Percentiles rank a stretch among this genome's conserved stretches.
phyloP scores from a whole-genome alignment of 2,329 filamentous ascomycete genomes.

The Thermothelomyces thermophilus region DNA sequence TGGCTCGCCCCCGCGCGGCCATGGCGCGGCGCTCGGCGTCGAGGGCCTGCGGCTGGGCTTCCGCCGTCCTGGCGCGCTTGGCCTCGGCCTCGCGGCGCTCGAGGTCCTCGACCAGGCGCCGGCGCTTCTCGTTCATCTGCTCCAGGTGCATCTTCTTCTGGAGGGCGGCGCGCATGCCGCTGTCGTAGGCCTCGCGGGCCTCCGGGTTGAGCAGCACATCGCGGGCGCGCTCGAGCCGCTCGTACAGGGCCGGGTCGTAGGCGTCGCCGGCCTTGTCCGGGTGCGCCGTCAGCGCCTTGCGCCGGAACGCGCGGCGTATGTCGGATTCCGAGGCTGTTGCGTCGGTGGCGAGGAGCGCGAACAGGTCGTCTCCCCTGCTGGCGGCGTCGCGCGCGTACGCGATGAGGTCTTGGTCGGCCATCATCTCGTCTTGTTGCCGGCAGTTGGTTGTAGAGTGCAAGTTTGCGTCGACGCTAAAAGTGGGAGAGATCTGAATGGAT shows the following conservation, averaged over 20 bases:
- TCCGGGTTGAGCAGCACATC: constrained; percentile 69
- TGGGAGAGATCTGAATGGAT: not conserved
- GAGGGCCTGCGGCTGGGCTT: constrained; percentile 1
- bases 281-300: constrained; percentile 76
- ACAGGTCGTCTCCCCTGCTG: constrained; percentile 63
- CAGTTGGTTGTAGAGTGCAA: not conserved
- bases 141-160: constrained; percentile 65
- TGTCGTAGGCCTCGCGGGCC: constrained; percentile 71
- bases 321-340: constrained; percentile 61
- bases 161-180: constrained; percentile 62
- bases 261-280: constrained; percentile 78
- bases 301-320: constrained; percentile 76
- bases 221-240: constrained; percentile 77
- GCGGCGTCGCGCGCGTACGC: constrained; percentile 53
- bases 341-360: constrained; percentile 64
- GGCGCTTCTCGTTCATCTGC: constrained; percentile 63
- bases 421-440: not conserved
- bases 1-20: constrained; percentile 29
- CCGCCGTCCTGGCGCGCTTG: constrained; percentile 48
- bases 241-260: constrained; percentile 76
- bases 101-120: constrained; percentile 78
- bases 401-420: constrained; percentile 42
- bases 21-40: constrained; percentile 31
- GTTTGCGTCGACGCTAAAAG: not conserved
- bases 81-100: constrained; percentile 45